Conservation (phyloP, 805 yeast genomes). For the Kodamaea kaohsiungensis region DNA sequence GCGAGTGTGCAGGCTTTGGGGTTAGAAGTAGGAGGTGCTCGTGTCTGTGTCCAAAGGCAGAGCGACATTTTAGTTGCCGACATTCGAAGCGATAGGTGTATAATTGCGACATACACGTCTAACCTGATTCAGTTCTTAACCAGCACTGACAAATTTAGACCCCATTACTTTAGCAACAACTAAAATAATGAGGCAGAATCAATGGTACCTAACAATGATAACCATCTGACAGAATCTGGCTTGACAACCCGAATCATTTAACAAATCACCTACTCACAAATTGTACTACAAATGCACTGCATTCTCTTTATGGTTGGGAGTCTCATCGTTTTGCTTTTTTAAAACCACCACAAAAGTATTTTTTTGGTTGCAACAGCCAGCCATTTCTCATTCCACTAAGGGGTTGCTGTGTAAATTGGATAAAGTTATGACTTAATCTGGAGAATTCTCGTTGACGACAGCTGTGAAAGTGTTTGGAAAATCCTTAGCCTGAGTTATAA, state of each 20-base stretch:
- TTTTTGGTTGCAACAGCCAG: constrained; percentile 9
- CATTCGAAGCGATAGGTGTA: background rate
- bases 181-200: background rate
- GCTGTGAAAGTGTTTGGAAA: background rate
- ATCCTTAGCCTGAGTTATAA: background rate
- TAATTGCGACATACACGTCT: background rate
- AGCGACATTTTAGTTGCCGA: background rate
- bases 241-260: background rate
- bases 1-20: background rate
- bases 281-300: background rate
- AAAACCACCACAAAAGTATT: background rate
- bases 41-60: background rate
- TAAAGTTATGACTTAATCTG: background rate
- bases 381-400: constrained; percentile 2
- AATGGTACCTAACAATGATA: background rate
- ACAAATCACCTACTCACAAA: background rate
- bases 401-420: background rate
- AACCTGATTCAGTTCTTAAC: background rate
- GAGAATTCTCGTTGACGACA: background rate
- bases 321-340: background rate
- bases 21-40: background rate
- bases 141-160: background rate
- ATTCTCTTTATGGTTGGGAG: background rate
- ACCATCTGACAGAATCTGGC: constrained; percentile 2
- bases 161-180: background rate